Evolutionary conservation across 306 rosid genomes (phyloP).

Genomic region (Castanea sativa): DNA sequence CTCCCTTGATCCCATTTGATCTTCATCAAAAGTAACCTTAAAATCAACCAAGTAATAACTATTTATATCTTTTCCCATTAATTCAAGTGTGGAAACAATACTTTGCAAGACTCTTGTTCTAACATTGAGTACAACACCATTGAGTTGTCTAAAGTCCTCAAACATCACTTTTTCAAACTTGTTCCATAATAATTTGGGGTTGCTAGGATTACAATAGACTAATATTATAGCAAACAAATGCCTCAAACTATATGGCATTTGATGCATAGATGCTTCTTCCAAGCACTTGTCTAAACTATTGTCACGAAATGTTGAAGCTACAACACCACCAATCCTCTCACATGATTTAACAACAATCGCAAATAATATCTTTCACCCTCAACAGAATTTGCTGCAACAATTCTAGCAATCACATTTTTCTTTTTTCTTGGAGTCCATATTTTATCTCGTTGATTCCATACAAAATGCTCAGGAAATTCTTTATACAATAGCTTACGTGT

Average conservation of each 20-base stretch:
- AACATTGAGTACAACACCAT: too few species aligned
- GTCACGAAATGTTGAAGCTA: background rate
- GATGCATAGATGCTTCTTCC: background rate
- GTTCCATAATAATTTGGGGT: background rate
- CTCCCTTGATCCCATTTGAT: too few species aligned
- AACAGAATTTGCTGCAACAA: background rate
- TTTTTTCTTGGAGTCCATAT: slow-evolving; percentile 2
- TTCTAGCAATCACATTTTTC: background rate
- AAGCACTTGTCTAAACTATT: background rate
- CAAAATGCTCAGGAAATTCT: slow-evolving; percentile 3
- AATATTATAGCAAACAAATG: background rate
- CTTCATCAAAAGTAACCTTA: too few species aligned
- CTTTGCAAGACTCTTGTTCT: background rate
- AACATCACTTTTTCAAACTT: background rate
- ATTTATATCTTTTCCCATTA: background rate
- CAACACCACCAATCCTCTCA: background rate
- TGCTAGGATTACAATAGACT: background rate
- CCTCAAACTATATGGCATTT: background rate
- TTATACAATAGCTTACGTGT: background rate
- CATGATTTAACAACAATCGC: background rate
- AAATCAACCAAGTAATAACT: background rate
- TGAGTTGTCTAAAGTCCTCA: background rate
- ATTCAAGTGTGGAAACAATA: background rate
- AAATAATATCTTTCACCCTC: slow-evolving; percentile 3
- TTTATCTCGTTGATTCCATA: background rate